Conservation (phyloP, 805 yeast species). For the Kuraishia cidri region DNA sequence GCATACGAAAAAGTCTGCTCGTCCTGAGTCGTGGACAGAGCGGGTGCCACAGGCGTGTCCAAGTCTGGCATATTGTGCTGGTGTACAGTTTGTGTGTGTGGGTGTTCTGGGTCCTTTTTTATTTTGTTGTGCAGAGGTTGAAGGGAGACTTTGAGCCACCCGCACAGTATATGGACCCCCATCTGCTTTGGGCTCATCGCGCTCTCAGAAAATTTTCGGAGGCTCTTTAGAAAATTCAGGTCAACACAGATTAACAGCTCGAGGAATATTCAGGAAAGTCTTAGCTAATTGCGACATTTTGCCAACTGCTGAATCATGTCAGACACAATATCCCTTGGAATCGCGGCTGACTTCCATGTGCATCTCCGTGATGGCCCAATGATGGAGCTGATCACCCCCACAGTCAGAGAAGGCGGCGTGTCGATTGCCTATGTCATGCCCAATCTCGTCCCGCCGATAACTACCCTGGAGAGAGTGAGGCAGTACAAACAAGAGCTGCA, state of each 20-base stretch:
- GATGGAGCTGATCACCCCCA: constrained; percentile 89
- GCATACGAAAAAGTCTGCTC: constrained; percentile 45
- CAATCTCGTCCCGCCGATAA: constrained; percentile 86
- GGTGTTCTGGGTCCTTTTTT: no score
- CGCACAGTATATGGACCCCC: no score
- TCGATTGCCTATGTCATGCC: constrained; percentile 96
- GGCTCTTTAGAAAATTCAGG: no score
- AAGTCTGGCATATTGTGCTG: neutral
- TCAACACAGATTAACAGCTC: no score
- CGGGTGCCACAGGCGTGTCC: constrained; percentile 43
- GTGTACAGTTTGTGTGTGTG: neutral
- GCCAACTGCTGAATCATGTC: no score
- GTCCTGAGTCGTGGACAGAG: constrained; percentile 66
- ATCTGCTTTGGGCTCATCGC: no score
- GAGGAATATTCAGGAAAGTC: no score
- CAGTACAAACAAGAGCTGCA: constrained; percentile 61
- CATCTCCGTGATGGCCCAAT: constrained; percentile 90
- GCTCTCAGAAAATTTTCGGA: no score
- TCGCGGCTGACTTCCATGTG: constrained; percentile 90
- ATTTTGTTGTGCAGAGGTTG: no score
- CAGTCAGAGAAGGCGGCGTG: constrained; percentile 83
- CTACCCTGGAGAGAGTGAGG: constrained; percentile 62
- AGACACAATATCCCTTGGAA: constrained; percentile 30
- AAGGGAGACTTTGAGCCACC: no score
- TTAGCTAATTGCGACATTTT: no score